A percentile compares a stretch with the other conserved stretches of the same genome.
phyloP scores from a whole-genome alignment of 768 basidiomycete species.

The Saitozyma sp. region DNA sequence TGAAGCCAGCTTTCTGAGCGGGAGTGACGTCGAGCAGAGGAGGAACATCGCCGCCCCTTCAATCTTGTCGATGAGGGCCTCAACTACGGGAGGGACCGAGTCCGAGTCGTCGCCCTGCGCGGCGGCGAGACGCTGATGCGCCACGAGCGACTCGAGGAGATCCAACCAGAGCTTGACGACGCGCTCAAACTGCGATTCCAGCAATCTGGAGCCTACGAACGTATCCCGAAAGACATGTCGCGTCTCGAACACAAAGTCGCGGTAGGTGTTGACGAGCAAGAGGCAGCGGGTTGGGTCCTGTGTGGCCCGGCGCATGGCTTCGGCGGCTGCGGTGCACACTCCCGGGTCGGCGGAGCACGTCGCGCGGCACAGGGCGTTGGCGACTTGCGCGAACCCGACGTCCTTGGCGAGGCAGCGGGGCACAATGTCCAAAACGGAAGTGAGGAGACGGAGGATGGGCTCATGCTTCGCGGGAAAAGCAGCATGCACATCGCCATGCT shows the following conservation, averaged over 20 bases:
- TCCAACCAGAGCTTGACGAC: constrained; percentile 72
- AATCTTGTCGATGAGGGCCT: constrained; percentile 55
- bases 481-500: constrained; percentile 57
- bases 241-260: constrained; percentile 73
- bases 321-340: constrained; percentile 67
- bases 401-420: constrained; percentile 71
- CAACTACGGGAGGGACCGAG: constrained; percentile 3
- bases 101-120: constrained; percentile 1
- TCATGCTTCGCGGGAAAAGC: constrained; percentile 66
- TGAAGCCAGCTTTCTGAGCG: constrained; percentile 64
- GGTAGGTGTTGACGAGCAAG: constrained; percentile 65
- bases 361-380: constrained; percentile 77
- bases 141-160: constrained; percentile 70
- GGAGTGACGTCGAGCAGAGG: constrained; percentile 60
- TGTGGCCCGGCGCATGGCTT: constrained; percentile 72
- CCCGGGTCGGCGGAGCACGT: constrained; percentile 81
- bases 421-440: constrained; percentile 78
- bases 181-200: constrained; percentile 67
- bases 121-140: constrained; percentile 54
- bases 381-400: constrained; percentile 61
- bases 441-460: constrained; percentile 69
- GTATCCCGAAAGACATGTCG: constrained; percentile 63
- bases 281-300: constrained; percentile 61
- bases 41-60: constrained; percentile 71
- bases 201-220: constrained; percentile 58